Evolutionary conservation across 305 asterid genomes (phyloP).

Genomic region (Rubia peregrina): DNA sequence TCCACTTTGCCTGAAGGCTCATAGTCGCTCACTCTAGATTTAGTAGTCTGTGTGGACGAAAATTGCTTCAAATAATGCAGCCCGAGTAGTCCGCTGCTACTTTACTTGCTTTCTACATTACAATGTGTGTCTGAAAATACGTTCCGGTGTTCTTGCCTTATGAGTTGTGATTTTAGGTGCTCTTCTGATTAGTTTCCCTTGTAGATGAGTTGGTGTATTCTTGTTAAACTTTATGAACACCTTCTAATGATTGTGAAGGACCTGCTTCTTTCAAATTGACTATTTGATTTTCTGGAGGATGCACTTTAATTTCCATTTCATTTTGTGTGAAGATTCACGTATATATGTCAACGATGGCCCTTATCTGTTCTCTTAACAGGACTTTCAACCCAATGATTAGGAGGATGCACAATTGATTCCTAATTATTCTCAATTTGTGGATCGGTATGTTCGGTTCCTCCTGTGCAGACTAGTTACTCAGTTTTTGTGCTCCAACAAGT

Average conservation of each 20-base stretch:
- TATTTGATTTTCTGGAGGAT: not conserved
- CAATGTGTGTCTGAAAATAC: not conserved
- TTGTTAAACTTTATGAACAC: not conserved
- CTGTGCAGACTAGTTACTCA: not conserved
- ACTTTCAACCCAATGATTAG: not conserved
- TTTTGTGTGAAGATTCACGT: not conserved
- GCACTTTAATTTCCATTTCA: not conserved
- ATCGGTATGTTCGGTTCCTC: not conserved
- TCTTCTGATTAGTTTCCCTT: not conserved
- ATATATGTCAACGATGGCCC: not conserved
- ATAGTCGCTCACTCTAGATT: no score
- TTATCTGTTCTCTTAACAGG: conserved; percentile 9
- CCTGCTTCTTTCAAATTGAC: not conserved
- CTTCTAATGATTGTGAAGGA: conserved; percentile 3
- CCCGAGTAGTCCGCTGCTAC: not conserved
- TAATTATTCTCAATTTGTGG: not conserved
- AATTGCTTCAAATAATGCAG: no score
- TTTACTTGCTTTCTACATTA: not conserved
- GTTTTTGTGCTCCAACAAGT: not conserved
- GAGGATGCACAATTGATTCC: conserved; percentile 2
- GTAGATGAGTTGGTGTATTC: not conserved
- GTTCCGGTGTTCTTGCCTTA: not conserved
- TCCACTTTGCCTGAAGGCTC: not conserved
- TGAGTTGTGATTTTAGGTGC: not conserved
- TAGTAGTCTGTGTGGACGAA: no score